phyloP scores from a whole-genome alignment of 805 yeast genomes.

The Priceomyces haplophilus region DNA sequence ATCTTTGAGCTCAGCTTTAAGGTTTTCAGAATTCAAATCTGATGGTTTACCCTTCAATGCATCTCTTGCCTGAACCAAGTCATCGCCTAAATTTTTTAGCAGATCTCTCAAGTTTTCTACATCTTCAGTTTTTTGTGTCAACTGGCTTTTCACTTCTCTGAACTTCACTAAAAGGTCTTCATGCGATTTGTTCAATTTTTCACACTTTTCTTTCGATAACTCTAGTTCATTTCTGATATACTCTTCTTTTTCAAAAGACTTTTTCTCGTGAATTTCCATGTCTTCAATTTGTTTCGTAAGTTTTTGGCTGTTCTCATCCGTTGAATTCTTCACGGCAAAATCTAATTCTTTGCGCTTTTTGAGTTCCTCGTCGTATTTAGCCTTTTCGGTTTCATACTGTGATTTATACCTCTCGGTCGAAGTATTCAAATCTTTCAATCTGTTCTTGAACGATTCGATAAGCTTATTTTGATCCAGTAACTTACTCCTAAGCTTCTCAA shows the following conservation, averaged over 20 bases:
- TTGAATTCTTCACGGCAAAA: neutral
- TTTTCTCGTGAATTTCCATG: neutral
- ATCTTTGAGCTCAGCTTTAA: constrained; percentile 2
- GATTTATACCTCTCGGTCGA: neutral
- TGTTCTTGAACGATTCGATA: constrained; percentile 9
- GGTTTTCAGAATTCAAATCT: neutral
- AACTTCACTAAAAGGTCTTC: constrained; percentile 12
- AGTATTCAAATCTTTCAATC: constrained; percentile 6
- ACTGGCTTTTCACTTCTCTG: constrained; percentile 21
- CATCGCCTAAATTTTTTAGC: constrained; percentile 74
- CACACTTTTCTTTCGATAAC: constrained; percentile 2
- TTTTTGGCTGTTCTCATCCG: constrained; percentile 1
- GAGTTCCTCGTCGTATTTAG: neutral
- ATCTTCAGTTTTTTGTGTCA: constrained; percentile 55
- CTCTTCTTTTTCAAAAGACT: neutral
- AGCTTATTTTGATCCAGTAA: neutral
- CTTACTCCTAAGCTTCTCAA: neutral
- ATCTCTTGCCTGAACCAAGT: constrained; percentile 68
- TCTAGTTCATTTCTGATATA: neutral
- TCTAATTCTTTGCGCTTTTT: constrained; percentile 7
- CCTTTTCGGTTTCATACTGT: neutral
- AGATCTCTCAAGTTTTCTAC: constrained; percentile 70
- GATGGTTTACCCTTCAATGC: constrained; percentile 17
- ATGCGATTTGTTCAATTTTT: constrained; percentile 14
- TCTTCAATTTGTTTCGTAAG: neutral